A percentile compares a stretch with the other conserved stretches of the same genome.
Conservation (phyloP, 257 asterid species). For the Plantago elongata region DNA sequence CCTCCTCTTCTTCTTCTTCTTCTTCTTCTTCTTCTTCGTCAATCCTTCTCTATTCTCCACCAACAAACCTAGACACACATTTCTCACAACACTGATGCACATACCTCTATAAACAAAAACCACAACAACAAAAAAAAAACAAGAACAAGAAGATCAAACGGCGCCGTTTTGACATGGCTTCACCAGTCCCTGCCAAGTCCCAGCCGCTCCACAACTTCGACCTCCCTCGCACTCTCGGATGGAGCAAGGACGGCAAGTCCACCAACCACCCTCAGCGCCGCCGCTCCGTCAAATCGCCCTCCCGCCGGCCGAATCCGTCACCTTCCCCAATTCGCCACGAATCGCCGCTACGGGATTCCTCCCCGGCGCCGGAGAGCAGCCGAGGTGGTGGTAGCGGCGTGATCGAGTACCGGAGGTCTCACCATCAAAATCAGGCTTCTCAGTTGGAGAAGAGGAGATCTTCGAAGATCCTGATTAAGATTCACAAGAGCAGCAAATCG, state of each 20-base stretch:
- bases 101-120: no score
- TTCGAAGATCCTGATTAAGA: conserved; percentile 34
- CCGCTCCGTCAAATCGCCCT: conserved; percentile 48
- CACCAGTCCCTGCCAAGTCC: neutral
- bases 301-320: conserved; percentile 37
- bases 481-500: neutral
- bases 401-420: conserved; percentile 12
- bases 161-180: neutral
- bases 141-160: no score
- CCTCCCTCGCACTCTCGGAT: conserved; percentile 46
- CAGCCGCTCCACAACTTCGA: conserved; percentile 18
- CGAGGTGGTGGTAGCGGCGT: neutral
- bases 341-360: conserved; percentile 2
- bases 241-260: conserved; percentile 59
- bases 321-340: conserved; percentile 47
- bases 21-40: no score
- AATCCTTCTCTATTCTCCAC: no score
- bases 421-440: conserved; percentile 10
- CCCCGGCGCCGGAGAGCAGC: conserved; percentile 7
- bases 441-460: conserved; percentile 21
- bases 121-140: no score
- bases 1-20: no score
- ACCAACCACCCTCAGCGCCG: conserved; percentile 44
- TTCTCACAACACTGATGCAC: no score
- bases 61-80: no score